Evolutionary conservation across 306 rosid genomes (phyloP), one percentile per base, ranked within the genome.

Genomic region (Acacia acuminata): DNA sequence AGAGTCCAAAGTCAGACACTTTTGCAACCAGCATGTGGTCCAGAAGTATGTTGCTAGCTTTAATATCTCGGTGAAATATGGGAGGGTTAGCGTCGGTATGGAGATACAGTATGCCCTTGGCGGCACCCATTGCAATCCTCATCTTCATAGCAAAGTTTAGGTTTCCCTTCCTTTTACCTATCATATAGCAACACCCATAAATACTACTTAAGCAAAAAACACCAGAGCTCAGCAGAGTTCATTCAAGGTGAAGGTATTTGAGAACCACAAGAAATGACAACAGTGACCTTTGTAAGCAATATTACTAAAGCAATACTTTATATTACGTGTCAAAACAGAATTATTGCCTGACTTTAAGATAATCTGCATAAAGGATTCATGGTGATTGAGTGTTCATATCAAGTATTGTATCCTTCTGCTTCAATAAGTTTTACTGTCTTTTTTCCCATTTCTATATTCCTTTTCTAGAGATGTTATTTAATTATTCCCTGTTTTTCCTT

Each of bases 41-140:
- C 78, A 95, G 82, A 76, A 95, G 97, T 85, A 95, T 95, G 90
- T 93, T 95, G 67, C 86, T 93, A 71, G 98, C 89, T 86, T 95
- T 95, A 34, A 95, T 92, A 82, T 95, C 98, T 69, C 98, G 82
- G 87, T 95, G 98, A 87, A 88, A 89, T 86, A 95, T 90, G 22
- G 98, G 97, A 89, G 98, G 98, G 82, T 95, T 88, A 51, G 98
- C 97, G 80, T 93, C 97, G 4, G 93, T 92, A 70, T 95, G 98
- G 77, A 93, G 96, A 86, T 95, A 95, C 3, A 90, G 86, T 75
- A 95, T 90, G 69, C 98, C 98, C 85, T 86, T 93, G 38, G 98
- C 88, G n/a, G 98, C 85, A 73, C 92, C 98, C 89, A 93, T 56
- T 79, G 98, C 94, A 71, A 95, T 82, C 60, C 79, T 80, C 77